A percentile compares a stretch with the other conserved stretches of the same genome.
These are phyloP conservation scores for Fraxinus angustifolia DNA, from an alignment of 305 asterid species.

Conservation along the genomic window DNA sequence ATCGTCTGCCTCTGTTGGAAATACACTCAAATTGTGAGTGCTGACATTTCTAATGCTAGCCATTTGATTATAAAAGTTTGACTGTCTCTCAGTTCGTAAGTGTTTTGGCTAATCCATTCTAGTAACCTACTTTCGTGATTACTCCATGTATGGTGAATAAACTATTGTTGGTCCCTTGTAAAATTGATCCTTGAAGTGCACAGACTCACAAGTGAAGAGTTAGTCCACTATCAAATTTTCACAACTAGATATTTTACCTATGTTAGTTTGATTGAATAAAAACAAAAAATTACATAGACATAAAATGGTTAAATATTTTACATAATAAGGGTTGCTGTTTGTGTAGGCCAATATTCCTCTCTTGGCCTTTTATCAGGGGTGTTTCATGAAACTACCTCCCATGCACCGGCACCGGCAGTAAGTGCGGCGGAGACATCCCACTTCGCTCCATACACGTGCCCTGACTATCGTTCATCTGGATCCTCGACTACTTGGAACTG, in stretches of 20 bases:
- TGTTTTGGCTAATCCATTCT: background rate
- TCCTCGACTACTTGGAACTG: conserved; percentile 35
- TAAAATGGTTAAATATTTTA: background rate
- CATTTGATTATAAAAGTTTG: background rate
- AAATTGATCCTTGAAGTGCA: background rate
- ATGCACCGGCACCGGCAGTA: background rate
- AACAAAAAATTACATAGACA: background rate
- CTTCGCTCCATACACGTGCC: background rate
- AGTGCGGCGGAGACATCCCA: background rate
- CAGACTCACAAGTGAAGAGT: background rate
- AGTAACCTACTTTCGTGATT: background rate
- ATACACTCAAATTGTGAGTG: background rate
- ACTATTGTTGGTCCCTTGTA: background rate
- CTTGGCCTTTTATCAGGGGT: background rate
- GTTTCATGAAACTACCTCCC: background rate
- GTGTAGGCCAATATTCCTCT: background rate
- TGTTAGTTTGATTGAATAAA: background rate
- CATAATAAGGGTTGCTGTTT: background rate
- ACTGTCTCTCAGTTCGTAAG: background rate
- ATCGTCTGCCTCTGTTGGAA: background rate
- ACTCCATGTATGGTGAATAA: background rate
- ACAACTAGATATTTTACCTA: background rate
- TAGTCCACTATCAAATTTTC: background rate
- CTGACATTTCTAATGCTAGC: background rate
- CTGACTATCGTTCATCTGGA: conserved; percentile 9